Conservation (phyloP, 371 early-diverging fungal species). For the Ordospora pajunii region DNA sequence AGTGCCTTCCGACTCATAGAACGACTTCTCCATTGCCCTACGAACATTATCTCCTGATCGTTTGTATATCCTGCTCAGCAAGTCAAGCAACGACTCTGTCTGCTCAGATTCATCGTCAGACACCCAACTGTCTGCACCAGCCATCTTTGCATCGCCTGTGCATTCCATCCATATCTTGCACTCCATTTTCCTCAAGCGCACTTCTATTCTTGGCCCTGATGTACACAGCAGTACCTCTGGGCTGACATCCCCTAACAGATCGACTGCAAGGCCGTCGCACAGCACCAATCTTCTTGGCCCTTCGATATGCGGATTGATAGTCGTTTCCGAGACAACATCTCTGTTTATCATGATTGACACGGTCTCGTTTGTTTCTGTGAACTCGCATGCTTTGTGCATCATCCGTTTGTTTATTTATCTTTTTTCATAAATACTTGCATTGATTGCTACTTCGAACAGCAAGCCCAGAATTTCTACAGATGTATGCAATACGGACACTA, state of each 20-base stretch:
- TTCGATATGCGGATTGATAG: neutral
- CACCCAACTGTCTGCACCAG: constrained; percentile 48
- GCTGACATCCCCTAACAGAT: neutral
- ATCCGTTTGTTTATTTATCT: neutral
- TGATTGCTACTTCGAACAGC: neutral
- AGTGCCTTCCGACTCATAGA: constrained; percentile 82
- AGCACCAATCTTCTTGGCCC: neutral
- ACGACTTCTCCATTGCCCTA: constrained; percentile 93
- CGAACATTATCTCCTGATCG: constrained; percentile 78
- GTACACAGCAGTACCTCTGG: neutral
- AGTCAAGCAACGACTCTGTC: constrained; percentile 67
- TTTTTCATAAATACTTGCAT: constrained; percentile 9
- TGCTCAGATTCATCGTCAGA: constrained; percentile 74
- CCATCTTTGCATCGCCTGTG: neutral
- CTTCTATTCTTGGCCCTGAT: neutral
- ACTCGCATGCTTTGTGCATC: neutral
- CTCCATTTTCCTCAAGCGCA: neutral
- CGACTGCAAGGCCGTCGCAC: neutral
- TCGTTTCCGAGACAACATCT: neutral
- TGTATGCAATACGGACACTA: constrained; percentile 7
- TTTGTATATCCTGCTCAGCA: constrained; percentile 78
- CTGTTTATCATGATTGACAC: neutral
- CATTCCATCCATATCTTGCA: neutral
- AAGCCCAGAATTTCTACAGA: constrained; percentile 1
- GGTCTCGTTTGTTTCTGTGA: neutral